These are phyloP conservation scores for Mycogone perniciosa DNA, from an alignment of 2,329 filamentous ascomycete genomes.

Conservation along the genomic window DNA sequence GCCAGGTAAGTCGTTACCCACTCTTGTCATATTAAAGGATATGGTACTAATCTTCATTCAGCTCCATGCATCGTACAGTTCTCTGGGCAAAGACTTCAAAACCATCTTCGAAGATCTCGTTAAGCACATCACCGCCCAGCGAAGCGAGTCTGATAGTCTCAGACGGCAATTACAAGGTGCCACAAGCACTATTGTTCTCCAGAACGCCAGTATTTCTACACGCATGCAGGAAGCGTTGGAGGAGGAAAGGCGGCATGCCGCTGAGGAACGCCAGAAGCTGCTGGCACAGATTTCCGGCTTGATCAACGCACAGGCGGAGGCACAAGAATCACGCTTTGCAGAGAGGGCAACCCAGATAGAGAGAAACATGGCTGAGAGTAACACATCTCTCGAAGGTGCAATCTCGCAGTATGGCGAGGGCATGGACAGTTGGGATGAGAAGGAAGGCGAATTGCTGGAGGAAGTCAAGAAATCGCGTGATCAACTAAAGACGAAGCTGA, in stretches of 20 bases:
- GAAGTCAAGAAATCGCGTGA: conserved; percentile 69
- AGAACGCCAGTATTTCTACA: conserved; percentile 60
- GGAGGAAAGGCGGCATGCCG: conserved; percentile 68
- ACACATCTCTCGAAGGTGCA: conserved; percentile 57
- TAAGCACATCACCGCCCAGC: conserved; percentile 68
- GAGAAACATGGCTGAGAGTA: conserved; percentile 57
- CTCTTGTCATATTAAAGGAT: conserved; percentile 1
- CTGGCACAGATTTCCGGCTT: conserved; percentile 72
- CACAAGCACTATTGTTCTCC: conserved; percentile 59
- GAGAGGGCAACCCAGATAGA: conserved; percentile 57
- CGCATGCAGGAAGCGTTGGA: conserved; percentile 64
- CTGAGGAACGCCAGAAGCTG: conserved; percentile 66
- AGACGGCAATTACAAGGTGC: conserved; percentile 66
- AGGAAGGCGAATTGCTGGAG: conserved; percentile 62
- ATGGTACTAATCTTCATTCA: conserved; percentile 26
- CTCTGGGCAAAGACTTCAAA: conserved; percentile 81
- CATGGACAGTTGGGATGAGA: conserved; percentile 68
- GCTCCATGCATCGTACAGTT: conserved; percentile 77
- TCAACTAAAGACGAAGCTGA: conserved; percentile 70
- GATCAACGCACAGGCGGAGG: conserved; percentile 65
- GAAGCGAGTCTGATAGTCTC: conserved; percentile 66
- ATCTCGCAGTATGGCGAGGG: conserved; percentile 60
- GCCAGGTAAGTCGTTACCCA: conserved; percentile 40
- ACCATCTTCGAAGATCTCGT: conserved; percentile 75
- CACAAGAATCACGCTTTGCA: conserved; percentile 65